Base-by-base conservation (phyloP, 768 basidiomycete genomes). In the Mycena leptocephala region DNA sequence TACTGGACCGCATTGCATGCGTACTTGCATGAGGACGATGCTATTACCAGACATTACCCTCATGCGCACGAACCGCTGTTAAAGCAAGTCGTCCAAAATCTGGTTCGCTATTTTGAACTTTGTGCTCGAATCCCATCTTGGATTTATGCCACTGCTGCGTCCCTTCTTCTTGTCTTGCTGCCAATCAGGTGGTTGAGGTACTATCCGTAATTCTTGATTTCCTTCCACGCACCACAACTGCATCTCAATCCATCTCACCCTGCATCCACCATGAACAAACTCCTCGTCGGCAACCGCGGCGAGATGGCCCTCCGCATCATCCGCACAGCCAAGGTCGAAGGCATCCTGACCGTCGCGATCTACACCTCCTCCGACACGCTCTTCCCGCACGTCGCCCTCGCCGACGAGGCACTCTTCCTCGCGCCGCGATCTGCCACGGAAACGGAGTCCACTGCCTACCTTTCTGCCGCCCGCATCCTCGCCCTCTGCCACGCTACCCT, bases 221-320 rank as follows among this genome's bases (percentile, higher is more conserved):
- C 6, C 24, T 46, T 58, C 61, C 74, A 55, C 67, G 51, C n/a
- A 14, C 51, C 7, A 26, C 67, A 13, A 24, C n/a, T n/a, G 26
- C n/a, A n/a, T n/a, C n/a, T n/a, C n/a, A n/a, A n/a, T n/a, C 10
- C n/a, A n/a, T 26, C 22, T 32, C 20, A 24, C n/a, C 1, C n/a
- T 24, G n/a, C 46, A 68, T 61, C 67, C 82, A 80, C 72, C 46
- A 76, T 72, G 75, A 89, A 91, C 76, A 92, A 89, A 75, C 85
- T 94, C 0, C 88, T 94, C 74, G 85, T 95, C 74, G 93, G 92
- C 24, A 94, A 95, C 81, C 91, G 93, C 30, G 94, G 93, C 53
- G 94, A 95, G 82, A 94, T 95, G n/a, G n/a, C n/a, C n/a, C n/a
- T n/a, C n/a, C n/a, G n/a, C n/a, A n/a, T 94, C 77, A 84, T 94